Base-by-base conservation (phyloP, 2,329 filamentous ascomycete species). In the Aspergillus ochraceus region DNA sequence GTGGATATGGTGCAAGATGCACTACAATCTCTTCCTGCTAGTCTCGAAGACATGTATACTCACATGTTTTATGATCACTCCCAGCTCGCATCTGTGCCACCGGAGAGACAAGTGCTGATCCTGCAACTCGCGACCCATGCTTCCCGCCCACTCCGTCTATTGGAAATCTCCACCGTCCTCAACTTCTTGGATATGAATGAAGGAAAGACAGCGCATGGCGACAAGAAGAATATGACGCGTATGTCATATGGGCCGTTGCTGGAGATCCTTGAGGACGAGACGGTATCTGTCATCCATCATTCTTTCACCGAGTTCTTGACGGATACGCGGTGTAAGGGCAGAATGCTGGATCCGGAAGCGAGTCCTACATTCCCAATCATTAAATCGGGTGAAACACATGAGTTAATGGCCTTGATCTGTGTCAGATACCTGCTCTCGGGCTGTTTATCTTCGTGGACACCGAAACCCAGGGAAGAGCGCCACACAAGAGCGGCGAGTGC, bases 271-370 rank as follows among this genome's bases (percentile, higher is more conserved):
- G 75, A 77, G 17, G 79, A 82, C 54, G 79, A 81, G 58, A 79
- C 77, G 0, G 62, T 82, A 4, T 74, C 73, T 14, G 74, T 82
- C 2, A 76, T 82, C 17, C 80, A 83, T 60, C 80, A 82, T 55
- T 81, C 79, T 1, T 78, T 82, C 46, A 81, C 80, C 1, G 80
- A 82, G 55, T 82, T 78, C 57, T 62, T 83, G 11, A 70, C 72
- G 1, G 75, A 64, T n/a, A 12, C 30, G 11, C 55, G 49, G 19
- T 55, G 65, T 14, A 45, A 17, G 39, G 39, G 36, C 26, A 14
- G 19, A n/a, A 2, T 4, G 5, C 4, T 17, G 22, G n/a, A 14
- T n/a, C 51, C 47, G 30, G 22, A 26, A 32, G 39, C 10, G 2
- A 19, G 9, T 11, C 30, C 30, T 32, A 39, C 19, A 29, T 65